Evolutionary conservation across 257 asterid genomes (phyloP).

Genomic region (Nicotiana tabacum): DNA sequence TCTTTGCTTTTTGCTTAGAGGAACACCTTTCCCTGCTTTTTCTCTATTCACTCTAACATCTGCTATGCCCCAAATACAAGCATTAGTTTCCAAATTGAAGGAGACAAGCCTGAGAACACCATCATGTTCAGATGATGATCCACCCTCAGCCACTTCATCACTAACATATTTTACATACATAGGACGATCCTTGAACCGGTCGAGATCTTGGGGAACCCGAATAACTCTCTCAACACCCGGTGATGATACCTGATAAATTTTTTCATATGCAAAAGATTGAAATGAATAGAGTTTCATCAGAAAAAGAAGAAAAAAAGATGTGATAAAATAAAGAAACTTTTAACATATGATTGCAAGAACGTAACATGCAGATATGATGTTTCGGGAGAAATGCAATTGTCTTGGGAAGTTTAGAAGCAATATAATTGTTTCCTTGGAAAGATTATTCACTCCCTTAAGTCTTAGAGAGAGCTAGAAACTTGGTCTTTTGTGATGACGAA

Average conservation of each 20-base stretch:
- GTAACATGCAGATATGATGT: no score
- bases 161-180: slow-evolving; percentile 59
- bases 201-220: slow-evolving; percentile 73
- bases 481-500: neutral
- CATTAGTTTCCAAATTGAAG: slow-evolving; percentile 36
- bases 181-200: slow-evolving; percentile 77
- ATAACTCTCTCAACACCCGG: slow-evolving; percentile 83
- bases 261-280: neutral
- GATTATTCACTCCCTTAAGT: neutral
- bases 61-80: slow-evolving; percentile 82
- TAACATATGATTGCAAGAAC: no score
- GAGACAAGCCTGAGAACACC: slow-evolving; percentile 66
- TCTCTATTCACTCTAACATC: slow-evolving; percentile 79
- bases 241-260: slow-evolving; percentile 63
- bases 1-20: slow-evolving; percentile 75
- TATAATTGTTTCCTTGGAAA: neutral
- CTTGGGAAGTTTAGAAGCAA: no score
- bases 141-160: slow-evolving; percentile 30
- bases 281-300: neutral
- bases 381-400: no score
- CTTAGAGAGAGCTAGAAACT: neutral
- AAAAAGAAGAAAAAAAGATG: no score
- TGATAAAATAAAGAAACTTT: no score
- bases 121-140: slow-evolving; percentile 46
- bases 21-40: slow-evolving; percentile 85